A percentile compares a stretch with the other conserved stretches of the same genome.
These are phyloP conservation scores for Ochetophila trinervis DNA, from an alignment of 306 rosid species.

Conservation along the genomic window DNA sequence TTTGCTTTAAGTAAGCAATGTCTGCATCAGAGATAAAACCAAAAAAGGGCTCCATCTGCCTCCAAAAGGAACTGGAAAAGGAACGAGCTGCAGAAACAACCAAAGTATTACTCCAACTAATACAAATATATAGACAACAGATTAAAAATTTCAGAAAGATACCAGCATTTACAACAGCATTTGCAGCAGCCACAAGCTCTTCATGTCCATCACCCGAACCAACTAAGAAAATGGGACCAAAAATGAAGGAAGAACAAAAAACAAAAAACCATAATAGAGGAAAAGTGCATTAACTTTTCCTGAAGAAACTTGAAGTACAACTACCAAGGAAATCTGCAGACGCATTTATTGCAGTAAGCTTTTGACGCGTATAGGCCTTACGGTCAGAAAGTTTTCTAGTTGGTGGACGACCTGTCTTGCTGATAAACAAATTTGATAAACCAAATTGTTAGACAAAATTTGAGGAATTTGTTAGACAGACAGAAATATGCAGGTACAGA, in stretches of 20 bases:
- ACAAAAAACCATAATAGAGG: background rate
- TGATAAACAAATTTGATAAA: slow-evolving; percentile 48
- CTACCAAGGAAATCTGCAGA: slow-evolving; percentile 86
- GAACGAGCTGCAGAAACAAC: slow-evolving; percentile 53
- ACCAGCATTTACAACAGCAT: slow-evolving; percentile 73
- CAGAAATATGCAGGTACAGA: slow-evolving; percentile 24
- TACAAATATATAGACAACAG: slow-evolving; percentile 18
- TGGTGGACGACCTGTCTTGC: slow-evolving; percentile 99
- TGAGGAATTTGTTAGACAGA: slow-evolving; percentile 16
- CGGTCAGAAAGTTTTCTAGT: slow-evolving; percentile 93
- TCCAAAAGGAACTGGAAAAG: slow-evolving; percentile 76
- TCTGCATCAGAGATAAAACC: slow-evolving; percentile 66
- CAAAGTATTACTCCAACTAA: slow-evolving; percentile 30
- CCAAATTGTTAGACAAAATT: slow-evolving; percentile 14
- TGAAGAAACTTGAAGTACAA: background rate
- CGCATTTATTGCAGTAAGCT: slow-evolving; percentile 60
- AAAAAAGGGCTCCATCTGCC: slow-evolving; percentile 81
- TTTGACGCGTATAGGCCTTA: slow-evolving; percentile 88
- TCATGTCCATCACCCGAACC: slow-evolving; percentile 91
- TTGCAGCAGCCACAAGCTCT: slow-evolving; percentile 87
- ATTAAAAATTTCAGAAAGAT: slow-evolving; percentile 29
- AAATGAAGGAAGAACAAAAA: slow-evolving; percentile 33
- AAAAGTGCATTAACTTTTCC: slow-evolving; percentile 14
- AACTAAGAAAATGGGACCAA: slow-evolving; percentile 48
- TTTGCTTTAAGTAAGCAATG: slow-evolving; percentile 65